phyloP scores from a whole-genome alignment of 2,329 filamentous ascomycete genomes.

The Diaporthe citri region DNA sequence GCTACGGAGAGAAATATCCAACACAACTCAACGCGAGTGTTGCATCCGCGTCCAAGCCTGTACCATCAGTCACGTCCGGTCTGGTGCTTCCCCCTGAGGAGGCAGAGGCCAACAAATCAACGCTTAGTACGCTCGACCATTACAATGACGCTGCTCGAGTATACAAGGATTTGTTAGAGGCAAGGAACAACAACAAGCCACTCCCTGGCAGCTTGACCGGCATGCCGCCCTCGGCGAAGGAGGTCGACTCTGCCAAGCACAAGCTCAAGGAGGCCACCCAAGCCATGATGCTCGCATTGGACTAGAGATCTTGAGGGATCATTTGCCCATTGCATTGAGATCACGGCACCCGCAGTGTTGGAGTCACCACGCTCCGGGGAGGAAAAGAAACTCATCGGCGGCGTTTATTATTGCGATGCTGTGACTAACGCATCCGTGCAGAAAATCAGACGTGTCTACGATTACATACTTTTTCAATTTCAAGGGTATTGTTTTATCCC shows the following conservation, averaged over 20 bases:
- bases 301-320: neutral
- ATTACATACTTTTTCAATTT: constrained; percentile 5
- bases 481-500: constrained; percentile 18
- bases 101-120: constrained; percentile 35
- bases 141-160: constrained; percentile 29
- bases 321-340: no score
- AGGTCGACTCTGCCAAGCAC: constrained; percentile 32
- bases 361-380: neutral
- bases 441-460: neutral
- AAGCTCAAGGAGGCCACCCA: constrained; percentile 35
- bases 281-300: constrained; percentile 34
- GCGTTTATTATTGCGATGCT: constrained; percentile 18
- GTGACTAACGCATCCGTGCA: constrained; percentile 11
- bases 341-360: neutral
- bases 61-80: neutral
- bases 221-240: constrained; percentile 32
- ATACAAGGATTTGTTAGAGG: constrained; percentile 34
- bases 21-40: neutral
- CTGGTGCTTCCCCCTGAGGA: constrained; percentile 32
- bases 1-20: neutral
- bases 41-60: neutral
- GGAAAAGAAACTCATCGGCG: neutral
- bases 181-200: constrained; percentile 32
- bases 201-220: constrained; percentile 36
- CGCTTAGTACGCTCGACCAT: constrained; percentile 30